Conservation (phyloP, 345 rosid genomes). For the Gossypium rotundifolium region DNA sequence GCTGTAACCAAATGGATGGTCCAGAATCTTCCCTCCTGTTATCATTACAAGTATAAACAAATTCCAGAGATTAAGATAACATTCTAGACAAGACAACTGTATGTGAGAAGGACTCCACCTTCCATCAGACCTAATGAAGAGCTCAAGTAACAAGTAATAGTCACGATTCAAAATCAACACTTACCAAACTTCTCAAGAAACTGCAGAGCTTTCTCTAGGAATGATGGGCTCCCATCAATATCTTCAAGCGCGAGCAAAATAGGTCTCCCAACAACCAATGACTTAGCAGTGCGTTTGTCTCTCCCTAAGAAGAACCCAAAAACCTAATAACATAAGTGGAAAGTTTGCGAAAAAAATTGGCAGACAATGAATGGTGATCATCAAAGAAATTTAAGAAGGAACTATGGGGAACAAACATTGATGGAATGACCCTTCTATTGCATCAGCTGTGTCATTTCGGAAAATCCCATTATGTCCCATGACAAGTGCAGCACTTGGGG, state of each 20-base stretch:
- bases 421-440: conserved; percentile 73
- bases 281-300: conserved; percentile 84
- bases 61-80: neutral
- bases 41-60: neutral
- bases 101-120: neutral
- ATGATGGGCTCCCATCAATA: conserved; percentile 98
- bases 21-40: neutral
- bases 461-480: conserved; percentile 95
- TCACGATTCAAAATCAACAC: conserved; percentile 21
- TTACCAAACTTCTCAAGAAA: conserved; percentile 90
- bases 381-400: conserved; percentile 11
- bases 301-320: conserved; percentile 52
- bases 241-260: conserved; percentile 98
- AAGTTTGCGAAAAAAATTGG: conserved; percentile 2
- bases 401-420: conserved; percentile 49
- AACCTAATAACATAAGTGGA: conserved; percentile 7
- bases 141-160: conserved; percentile 4
- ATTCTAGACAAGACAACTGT: neutral
- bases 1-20: neutral
- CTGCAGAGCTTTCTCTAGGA: conserved; percentile 96
- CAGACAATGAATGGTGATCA: neutral
- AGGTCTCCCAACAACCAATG: conserved; percentile 97
- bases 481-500: conserved; percentile 94
- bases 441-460: conserved; percentile 60
- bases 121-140: conserved; percentile 2